Evolutionary conservation across 306 rosid species (phyloP).

Genomic region (Dalbergia cultrata): DNA sequence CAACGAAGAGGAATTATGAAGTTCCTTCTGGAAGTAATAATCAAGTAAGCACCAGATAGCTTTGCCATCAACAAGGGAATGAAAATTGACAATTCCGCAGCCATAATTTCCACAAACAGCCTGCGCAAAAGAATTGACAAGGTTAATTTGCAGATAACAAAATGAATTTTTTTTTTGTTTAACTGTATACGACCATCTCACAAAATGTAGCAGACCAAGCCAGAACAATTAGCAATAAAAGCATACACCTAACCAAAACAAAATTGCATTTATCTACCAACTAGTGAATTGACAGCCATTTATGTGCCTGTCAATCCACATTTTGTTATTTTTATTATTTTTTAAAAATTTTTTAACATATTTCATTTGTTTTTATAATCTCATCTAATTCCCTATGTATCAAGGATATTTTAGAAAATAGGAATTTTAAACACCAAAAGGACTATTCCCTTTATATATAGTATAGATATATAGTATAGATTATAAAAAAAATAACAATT

Average conservation of each 20-base stretch:
- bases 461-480: too few species aligned
- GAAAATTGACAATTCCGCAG: constrained; percentile 62
- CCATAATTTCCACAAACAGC: constrained; percentile 79
- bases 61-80: constrained; percentile 90
- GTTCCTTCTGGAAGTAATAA: constrained; percentile 84
- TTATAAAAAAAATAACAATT: background rate
- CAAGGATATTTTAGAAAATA: too few species aligned
- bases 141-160: constrained; percentile 19
- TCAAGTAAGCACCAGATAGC: constrained; percentile 98
- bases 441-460: too few species aligned
- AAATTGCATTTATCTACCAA: constrained; percentile 27
- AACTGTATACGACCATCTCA: background rate
- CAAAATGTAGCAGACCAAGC: constrained; percentile 13
- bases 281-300: too few species aligned
- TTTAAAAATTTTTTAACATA: too few species aligned
- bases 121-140: constrained; percentile 53
- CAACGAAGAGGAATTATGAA: constrained; percentile 64
- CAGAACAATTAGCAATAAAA: constrained; percentile 5
- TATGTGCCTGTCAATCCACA: too few species aligned
- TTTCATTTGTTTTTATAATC: too few species aligned
- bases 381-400: too few species aligned
- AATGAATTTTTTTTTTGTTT: background rate
- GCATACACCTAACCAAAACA: background rate
- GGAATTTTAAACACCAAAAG: too few species aligned
- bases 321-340: too few species aligned